Conservation (phyloP, 78 protist genomes). For the Mantamonas sphyraenae region DNA sequence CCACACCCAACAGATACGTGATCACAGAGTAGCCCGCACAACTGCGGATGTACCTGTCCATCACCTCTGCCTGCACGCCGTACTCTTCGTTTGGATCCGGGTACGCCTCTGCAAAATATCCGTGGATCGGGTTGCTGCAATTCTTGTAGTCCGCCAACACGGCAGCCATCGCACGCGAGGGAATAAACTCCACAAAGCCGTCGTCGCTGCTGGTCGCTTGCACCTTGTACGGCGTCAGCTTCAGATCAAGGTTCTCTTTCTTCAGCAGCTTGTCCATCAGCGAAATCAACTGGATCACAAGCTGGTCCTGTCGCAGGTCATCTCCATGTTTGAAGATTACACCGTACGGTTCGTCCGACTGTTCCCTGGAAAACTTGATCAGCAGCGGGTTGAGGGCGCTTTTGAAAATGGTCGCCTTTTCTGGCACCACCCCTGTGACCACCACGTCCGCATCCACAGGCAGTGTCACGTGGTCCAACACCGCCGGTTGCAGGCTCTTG, state of each 20-base stretch:
- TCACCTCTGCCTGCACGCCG: slow-evolving; percentile 55
- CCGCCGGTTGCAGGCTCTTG: not conserved
- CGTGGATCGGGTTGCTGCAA: slow-evolving; percentile 56
- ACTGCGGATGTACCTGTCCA: slow-evolving; percentile 63
- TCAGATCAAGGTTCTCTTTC: slow-evolving; percentile 75
- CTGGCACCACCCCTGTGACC: slow-evolving; percentile 15
- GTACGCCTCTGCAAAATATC: slow-evolving; percentile 42
- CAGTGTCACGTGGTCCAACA: slow-evolving; percentile 6
- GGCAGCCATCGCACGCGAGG: not conserved
- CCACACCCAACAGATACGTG: slow-evolving; percentile 90
- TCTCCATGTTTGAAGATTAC: slow-evolving; percentile 86
- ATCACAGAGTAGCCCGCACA: slow-evolving; percentile 90
- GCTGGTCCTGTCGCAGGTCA: slow-evolving; percentile 94
- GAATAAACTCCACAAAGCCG: slow-evolving; percentile 25
- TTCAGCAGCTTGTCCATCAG: slow-evolving; percentile 82
- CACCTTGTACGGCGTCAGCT: slow-evolving; percentile 85
- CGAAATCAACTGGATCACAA: slow-evolving; percentile 77
- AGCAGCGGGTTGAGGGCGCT: slow-evolving; percentile 55
- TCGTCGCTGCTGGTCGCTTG: slow-evolving; percentile 69
- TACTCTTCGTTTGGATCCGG: slow-evolving; percentile 56
- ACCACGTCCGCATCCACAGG: slow-evolving; percentile 21
- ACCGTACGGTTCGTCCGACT: slow-evolving; percentile 7
- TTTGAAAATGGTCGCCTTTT: slow-evolving; percentile 37
- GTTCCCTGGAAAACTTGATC: slow-evolving; percentile 37
- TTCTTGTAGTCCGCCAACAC: slow-evolving; percentile 28